phyloP scores from a whole-genome alignment of 306 rosid genomes.

The Prunus campanulata region DNA sequence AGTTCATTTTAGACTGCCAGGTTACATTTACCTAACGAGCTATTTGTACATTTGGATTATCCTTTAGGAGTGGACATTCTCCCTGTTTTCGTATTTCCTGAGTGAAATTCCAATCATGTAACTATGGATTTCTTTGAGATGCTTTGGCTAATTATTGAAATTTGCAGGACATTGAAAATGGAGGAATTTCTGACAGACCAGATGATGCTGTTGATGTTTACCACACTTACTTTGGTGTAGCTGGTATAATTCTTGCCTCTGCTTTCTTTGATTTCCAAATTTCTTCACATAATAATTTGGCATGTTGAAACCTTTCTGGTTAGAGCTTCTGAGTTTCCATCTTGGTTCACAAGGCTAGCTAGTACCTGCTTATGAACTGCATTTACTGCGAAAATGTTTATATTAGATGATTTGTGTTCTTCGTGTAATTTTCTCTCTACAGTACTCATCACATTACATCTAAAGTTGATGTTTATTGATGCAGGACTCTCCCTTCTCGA shows the following conservation, averaged over 20 bases:
- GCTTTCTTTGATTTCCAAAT: neutral
- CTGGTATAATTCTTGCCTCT: slow-evolving; percentile 44
- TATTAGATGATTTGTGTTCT: too few species aligned
- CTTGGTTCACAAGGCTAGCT: neutral
- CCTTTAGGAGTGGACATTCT: slow-evolving; percentile 1
- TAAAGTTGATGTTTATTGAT: too few species aligned
- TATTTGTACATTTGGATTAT: slow-evolving; percentile 22
- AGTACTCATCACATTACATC: too few species aligned
- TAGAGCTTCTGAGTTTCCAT: neutral
- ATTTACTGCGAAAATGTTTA: too few species aligned
- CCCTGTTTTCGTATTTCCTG: slow-evolving; percentile 11
- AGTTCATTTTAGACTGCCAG: slow-evolving; percentile 85
- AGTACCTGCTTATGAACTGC: neutral
- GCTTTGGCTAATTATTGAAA: slow-evolving; percentile 21
- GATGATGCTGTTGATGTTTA: slow-evolving; percentile 91
- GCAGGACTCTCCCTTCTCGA: too few species aligned
- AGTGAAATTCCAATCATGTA: neutral
- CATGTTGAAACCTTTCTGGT: neutral
- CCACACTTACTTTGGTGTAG: slow-evolving; percentile 84
- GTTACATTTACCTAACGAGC: slow-evolving; percentile 31
- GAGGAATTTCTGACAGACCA: slow-evolving; percentile 94
- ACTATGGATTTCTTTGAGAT: slow-evolving; percentile 19
- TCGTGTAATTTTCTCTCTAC: too few species aligned
- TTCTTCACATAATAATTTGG: slow-evolving; percentile 2
- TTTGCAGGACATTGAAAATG: slow-evolving; percentile 73